Conservation (phyloP, 108 stramenopile genomes). For the Fragilariopsis cylindrus region DNA sequence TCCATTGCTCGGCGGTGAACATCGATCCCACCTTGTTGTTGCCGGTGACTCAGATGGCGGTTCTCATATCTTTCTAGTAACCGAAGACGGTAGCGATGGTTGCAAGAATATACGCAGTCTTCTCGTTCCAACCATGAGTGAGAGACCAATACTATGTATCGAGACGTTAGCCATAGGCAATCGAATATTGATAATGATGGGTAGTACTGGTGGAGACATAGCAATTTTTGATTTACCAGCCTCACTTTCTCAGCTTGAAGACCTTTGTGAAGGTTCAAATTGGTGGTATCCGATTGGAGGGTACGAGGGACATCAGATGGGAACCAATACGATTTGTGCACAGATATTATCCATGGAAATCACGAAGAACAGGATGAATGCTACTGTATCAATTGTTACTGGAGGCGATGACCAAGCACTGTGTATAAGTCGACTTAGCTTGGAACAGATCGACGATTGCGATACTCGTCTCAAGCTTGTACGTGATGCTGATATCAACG, state of each 20-base stretch:
- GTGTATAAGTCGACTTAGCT: conserved; percentile 10
- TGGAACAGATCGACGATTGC: neutral
- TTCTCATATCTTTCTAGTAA: conserved; percentile 45
- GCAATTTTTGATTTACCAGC: conserved; percentile 49
- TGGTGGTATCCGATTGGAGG: conserved; percentile 7
- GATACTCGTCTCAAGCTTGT: neutral
- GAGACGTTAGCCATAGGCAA: conserved; percentile 27
- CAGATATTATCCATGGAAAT: neutral
- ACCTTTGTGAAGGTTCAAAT: conserved; percentile 21
- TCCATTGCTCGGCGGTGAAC: conserved; percentile 33
- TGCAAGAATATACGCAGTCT: neutral
- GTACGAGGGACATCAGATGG: conserved; percentile 59
- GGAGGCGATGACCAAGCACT: conserved; percentile 82
- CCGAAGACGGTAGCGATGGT: conserved; percentile 28
- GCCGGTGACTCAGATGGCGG: conserved; percentile 77
- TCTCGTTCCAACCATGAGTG: conserved; percentile 16
- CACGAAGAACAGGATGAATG: neutral
- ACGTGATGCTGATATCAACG: neutral
- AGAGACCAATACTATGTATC: conserved; percentile 64
- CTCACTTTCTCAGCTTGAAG: conserved; percentile 7
- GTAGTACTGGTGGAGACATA: conserved; percentile 68
- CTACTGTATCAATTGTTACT: conserved; percentile 35
- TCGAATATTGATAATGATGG: conserved; percentile 49
- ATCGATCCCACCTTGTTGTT: conserved; percentile 38
- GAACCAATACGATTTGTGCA: conserved; percentile 60